These are phyloP conservation scores for Cryptomeria japonica DNA, from an alignment of 75 land plant species.

Conservation along the genomic window DNA sequence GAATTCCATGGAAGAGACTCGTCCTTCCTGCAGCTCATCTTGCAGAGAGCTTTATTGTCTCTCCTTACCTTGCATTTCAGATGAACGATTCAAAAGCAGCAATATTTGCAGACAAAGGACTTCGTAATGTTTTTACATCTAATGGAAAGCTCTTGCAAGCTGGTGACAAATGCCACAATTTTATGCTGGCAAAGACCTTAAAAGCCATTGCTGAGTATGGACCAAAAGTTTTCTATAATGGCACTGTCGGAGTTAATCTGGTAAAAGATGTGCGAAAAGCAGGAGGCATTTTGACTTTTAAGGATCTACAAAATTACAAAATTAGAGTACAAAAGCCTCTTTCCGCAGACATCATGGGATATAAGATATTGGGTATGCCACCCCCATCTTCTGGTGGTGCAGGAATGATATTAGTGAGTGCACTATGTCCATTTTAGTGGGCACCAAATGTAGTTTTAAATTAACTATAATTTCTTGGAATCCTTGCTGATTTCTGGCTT, in stretches of 20 bases:
- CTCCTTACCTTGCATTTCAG: conserved; percentile 61
- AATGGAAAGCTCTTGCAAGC: conserved; percentile 51
- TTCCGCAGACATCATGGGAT: conserved; percentile 44
- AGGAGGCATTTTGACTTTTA: conserved; percentile 69
- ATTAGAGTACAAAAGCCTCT: conserved; percentile 51
- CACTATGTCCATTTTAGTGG: background rate
- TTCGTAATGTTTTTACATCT: conserved; percentile 43
- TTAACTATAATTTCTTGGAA: background rate
- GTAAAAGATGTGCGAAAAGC: conserved; percentile 50
- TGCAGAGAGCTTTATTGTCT: conserved; percentile 64
- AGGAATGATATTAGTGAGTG: conserved; percentile 57
- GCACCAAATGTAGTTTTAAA: background rate
- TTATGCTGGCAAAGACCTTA: conserved; percentile 55
- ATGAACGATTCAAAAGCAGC: conserved; percentile 27
- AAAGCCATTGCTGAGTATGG: conserved; percentile 48
- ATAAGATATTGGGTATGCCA: conserved; percentile 74
- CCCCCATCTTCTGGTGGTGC: conserved; percentile 89
- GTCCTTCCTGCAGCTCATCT: conserved; percentile 61
- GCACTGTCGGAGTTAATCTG: conserved; percentile 53
- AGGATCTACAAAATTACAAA: conserved; percentile 56
- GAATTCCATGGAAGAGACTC: conserved; percentile 64
- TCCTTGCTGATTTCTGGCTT: background rate
- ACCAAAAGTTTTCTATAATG: conserved; percentile 59
- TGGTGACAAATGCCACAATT: conserved; percentile 52
- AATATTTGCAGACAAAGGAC: conserved; percentile 59